Base-by-base conservation (phyloP, 305 asterid species). In the Solanum hybrid region DNA sequence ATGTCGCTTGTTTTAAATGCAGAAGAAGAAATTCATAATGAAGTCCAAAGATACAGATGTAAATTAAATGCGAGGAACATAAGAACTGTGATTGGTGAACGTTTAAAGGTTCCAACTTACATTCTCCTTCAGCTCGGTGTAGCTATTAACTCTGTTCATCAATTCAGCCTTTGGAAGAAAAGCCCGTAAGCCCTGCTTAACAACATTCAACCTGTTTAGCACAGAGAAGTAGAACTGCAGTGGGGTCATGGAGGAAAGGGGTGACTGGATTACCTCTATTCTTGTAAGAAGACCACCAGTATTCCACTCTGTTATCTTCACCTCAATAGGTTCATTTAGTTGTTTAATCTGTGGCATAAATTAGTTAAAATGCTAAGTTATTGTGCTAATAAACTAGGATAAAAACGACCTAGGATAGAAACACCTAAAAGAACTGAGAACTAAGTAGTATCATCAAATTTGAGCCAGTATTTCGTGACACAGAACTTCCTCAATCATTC, bases 211-310 rank as follows among this genome's bases (percentile, higher is more conserved):
- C n/a, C 39, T 16, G 78, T 79, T 40, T 77, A 88, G 0, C 31
- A 20, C 76, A 33, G 51, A 88, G 2, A 2, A 88, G n/a, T 39
- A 40, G 69, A 74, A 34, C 89, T 74, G 64, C 61, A 34, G 46
- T 51, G 61, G 6, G 26, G 86, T 86, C 74, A 88, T 73, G 85
- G 26, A 75, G 75, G 40, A 9, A 46, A 46, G 29, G 37, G 61
- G 61, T 31, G 69, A 16, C 61, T 31, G 37, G 33, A 77, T 77
- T 61, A 88, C 98, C 96, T 97, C 99, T 92, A 97, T 92, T 95
- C 99, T 95, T 90, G 99, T 96, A 90, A 97, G 94, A 88, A 97
- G 97, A 86, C 99, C 99, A 86, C 98, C 98, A 33, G 97, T 96
- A 90, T 97, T 97, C 99, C 99, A 97, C 93, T 97, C 98, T 0